Evolutionary conservation across 371 early-diverging fungal species (phyloP).

Genomic region (Lichtheimia hyalospora): DNA sequence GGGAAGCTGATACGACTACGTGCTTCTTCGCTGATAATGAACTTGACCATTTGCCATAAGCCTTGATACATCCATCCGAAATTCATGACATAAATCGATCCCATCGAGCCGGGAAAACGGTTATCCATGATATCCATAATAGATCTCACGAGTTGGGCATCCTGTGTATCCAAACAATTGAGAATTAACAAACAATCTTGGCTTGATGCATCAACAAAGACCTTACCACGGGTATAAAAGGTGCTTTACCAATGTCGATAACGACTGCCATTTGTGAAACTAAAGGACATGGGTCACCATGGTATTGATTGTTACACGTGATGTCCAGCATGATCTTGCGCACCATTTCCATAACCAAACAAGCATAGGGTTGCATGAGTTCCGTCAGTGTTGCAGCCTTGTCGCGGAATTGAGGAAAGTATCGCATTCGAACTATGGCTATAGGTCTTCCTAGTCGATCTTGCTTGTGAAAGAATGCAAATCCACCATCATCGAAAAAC

Average conservation of each 20-base stretch:
- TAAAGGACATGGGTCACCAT: conserved; percentile 15
- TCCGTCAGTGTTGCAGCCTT: conserved; percentile 26
- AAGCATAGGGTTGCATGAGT: conserved; percentile 31
- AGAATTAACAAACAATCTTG: neutral
- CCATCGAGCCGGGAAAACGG: conserved; percentile 32
- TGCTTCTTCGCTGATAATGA: conserved; percentile 33
- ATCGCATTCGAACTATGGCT: conserved; percentile 40
- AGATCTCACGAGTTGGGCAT: conserved; percentile 26
- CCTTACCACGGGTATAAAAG: conserved; percentile 35
- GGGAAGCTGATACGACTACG: conserved; percentile 34
- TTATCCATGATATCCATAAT: conserved; percentile 28
- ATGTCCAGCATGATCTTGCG: conserved; percentile 37
- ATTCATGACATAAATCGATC: conserved; percentile 38
- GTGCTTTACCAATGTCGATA: conserved; percentile 40
- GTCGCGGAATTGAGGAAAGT: conserved; percentile 43
- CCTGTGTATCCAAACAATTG: conserved; percentile 15
- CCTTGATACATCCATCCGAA: conserved; percentile 51
- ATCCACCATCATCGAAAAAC: conserved; percentile 29
- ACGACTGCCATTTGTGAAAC: conserved; percentile 36
- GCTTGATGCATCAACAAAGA: neutral
- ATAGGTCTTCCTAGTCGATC: conserved; percentile 42
- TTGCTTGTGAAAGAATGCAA: conserved; percentile 44
- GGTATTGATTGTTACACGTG: conserved; percentile 19
- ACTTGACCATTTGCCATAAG: conserved; percentile 43
- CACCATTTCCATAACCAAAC: conserved; percentile 46